Evolutionary conservation across 129 eudicot genomes (phyloP), one percentile per base, ranked within the genome.

Genomic region (Escallonia rubra): DNA sequence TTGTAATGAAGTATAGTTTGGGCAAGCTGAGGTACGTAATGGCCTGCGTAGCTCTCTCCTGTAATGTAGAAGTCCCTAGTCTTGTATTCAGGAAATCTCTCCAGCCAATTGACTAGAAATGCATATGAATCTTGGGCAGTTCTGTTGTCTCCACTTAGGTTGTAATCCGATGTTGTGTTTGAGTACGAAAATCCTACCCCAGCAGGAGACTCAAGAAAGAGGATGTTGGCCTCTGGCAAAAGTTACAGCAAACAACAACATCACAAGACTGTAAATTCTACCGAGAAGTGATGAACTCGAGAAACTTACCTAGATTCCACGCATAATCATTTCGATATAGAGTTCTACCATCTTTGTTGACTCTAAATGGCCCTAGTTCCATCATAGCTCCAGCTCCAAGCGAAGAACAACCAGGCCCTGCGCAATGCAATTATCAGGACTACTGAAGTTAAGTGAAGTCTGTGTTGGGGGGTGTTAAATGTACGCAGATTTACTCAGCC

Each of bases 101-200:
- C 74, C 0, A 83, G 55, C 88, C 85, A 83, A 66, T 83, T 79
- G 3, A 75, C 4, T 13, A 83, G 74, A 61, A 83, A 83, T 15
- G 74, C 72, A 14, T 83, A 83, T 6, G 88, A 73, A 66, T 83
- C 88, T 64, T 55, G 67, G 8, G 88, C 82, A 12, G 88, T 83
- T 40, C 60, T 78, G 4, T 73, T 79, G 59, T 83, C 84, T 10
- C 84, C 84, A 13, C 73, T 79, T 40, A 15, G 10, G 1, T 72
- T 45, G 55, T 79, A 79, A 52, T 75, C 83, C 0, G 74, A 60
- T 11, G 81, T n/a, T 64, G 63, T 80, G 64, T 80, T 79, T 64
- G 83, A 80, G 72, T 82, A 82, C 4, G 84, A 82, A 71, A 78
- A 82, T 8, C 88, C 88, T 53, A 83, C 85, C 53, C 88, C 88